Percentiles rank a stretch among this genome's conserved stretches.
Conservation (phyloP, 1,284 basidiomycete genomes). For the Peniophora sp. region DNA sequence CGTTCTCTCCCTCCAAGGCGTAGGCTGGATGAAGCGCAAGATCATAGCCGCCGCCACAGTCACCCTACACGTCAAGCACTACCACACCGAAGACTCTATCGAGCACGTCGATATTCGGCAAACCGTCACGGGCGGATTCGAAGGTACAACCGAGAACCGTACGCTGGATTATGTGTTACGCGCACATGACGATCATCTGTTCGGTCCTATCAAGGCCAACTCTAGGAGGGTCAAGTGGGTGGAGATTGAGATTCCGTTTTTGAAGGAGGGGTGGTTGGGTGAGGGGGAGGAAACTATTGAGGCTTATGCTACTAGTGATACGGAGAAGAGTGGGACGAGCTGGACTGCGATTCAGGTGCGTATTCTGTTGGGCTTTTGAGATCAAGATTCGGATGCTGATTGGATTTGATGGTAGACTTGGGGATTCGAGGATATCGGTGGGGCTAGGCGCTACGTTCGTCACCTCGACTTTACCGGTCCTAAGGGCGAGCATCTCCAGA, state of each 20-base stretch:
- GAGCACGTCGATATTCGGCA: constrained; percentile 61
- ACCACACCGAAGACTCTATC: constrained; percentile 41
- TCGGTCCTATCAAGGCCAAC: constrained; percentile 46
- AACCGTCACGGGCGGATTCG: constrained; percentile 47
- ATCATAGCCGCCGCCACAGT: constrained; percentile 44
- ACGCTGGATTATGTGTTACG: constrained; percentile 44
- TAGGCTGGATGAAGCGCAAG: constrained; percentile 53
- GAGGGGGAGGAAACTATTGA: constrained; percentile 24
- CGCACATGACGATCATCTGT: constrained; percentile 41
- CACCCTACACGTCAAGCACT: constrained; percentile 51
- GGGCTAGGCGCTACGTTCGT: constrained; percentile 52
- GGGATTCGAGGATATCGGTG: constrained; percentile 60
- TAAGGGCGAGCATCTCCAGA: constrained; percentile 46
- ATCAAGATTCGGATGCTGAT: constrained; percentile 1
- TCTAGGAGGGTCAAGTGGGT: constrained; percentile 26
- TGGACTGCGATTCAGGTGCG: constrained; percentile 31
- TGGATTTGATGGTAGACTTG: constrained; percentile 43
- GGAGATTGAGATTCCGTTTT: constrained; percentile 25
- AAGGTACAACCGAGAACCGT: constrained; percentile 45
- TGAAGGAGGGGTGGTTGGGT: constrained; percentile 28
- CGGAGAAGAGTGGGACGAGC: constrained; percentile 25
- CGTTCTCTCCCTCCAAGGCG: constrained; percentile 53
- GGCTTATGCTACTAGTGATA: constrained; percentile 26
- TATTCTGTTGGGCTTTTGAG: not conserved
- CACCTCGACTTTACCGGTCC: constrained; percentile 63